Conservation (phyloP, 164 flowering plant species). For the Brasenia schreberi region DNA sequence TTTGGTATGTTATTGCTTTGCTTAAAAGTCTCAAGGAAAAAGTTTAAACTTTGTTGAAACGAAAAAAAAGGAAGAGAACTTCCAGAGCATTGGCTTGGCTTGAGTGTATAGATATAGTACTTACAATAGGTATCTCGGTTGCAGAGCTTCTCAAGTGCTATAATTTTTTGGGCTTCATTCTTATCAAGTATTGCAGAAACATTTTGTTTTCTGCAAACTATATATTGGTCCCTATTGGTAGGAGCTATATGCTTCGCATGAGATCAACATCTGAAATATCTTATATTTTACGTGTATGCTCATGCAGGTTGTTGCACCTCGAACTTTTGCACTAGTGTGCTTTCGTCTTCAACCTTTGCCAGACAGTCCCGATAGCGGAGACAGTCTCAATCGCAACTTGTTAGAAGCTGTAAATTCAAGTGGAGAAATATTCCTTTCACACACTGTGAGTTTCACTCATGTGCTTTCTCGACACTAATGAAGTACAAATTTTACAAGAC, state of each 20-base stretch:
- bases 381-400: conserved; percentile 49
- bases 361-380: conserved; percentile 23
- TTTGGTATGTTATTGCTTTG: too few species aligned
- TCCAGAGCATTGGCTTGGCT: too few species aligned
- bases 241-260: background rate
- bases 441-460: conserved; percentile 38
- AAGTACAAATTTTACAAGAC: background rate
- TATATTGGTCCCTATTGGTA: too few species aligned
- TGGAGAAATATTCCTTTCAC: conserved; percentile 66
- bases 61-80: too few species aligned
- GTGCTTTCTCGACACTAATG: background rate
- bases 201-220: too few species aligned
- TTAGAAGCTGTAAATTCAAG: conserved; percentile 64
- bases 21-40: too few species aligned
- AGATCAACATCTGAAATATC: background rate
- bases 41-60: too few species aligned
- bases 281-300: background rate
- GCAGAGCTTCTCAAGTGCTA: too few species aligned
- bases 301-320: conserved; percentile 57
- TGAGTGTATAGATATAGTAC: too few species aligned
- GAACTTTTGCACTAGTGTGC: conserved; percentile 69
- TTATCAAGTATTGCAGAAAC: background rate
- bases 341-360: conserved; percentile 45
- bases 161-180: background rate
- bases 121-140: too few species aligned